Base-by-base conservation (phyloP, 345 rosid species). In the Salix viminalis region DNA sequence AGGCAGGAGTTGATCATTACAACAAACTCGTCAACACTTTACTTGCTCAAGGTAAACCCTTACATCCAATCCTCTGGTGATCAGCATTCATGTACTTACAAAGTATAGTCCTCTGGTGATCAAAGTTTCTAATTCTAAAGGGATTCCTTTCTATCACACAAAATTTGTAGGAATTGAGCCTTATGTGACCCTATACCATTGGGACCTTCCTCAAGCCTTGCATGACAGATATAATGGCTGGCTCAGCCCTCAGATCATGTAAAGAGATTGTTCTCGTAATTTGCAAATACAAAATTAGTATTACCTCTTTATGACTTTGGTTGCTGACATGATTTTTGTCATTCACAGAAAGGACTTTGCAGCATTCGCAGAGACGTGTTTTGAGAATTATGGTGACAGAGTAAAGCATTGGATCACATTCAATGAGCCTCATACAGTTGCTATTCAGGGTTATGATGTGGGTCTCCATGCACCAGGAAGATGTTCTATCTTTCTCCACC, bases 121-220 rank as follows among this genome's bases (percentile, higher is more conserved):
- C 30, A 28, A 8, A 7, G 62, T n/a, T n/a, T n/a, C 10, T 56
- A 8, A 56, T 9, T 21, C 26, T 66, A 21, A 24, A 24, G 21
- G 16, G 30, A 58, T 61, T 21, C 39, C 32, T 7, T 7, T 68
- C 21, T 21, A 14, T 1, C 6, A 18, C 28, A 18, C 42, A 71
- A 83, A 42, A 19, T 74, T 11, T 46, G 78, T 84, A 94, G 98
- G 99, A 74, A 90, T 96, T 73, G 84, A 89, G 80, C 99, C 99
- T 5, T 93, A 91, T 71, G 97, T 93, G 77, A 93, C 98, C 1
- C 60, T 96, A 62, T 96, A 89, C 84, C 99, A 96, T 50, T 96
- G 99, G 99, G 99, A 96, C 83, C 97, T 96, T 83, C 99, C 99
- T 73, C 99, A 89, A 46, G 92, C 97, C 64, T 87, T 96, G 74